Conservation (phyloP, 83 land plant genomes). For the Picea engelmannii region DNA sequence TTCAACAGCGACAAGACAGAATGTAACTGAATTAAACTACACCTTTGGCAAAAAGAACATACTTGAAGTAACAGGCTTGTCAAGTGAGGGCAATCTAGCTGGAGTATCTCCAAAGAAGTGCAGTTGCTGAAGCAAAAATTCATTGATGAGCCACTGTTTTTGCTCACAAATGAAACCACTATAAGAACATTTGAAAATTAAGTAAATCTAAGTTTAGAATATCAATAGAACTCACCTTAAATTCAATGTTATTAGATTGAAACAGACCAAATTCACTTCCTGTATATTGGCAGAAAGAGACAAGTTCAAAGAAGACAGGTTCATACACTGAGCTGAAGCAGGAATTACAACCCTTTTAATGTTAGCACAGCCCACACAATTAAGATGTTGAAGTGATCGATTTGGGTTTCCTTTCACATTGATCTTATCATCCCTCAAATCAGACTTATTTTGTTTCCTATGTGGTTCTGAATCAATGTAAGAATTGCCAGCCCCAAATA, state of each 20-base stretch:
- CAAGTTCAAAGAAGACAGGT: constrained; percentile 41
- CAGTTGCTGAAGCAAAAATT: constrained; percentile 32
- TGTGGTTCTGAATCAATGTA: constrained; percentile 11
- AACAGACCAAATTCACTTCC: constrained; percentile 40
- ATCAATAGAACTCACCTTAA: constrained; percentile 30
- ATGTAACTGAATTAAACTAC: not conserved
- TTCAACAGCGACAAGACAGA: not conserved
- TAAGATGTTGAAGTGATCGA: constrained; percentile 33
- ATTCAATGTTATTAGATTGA: constrained; percentile 34
- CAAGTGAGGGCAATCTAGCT: constrained; percentile 49
- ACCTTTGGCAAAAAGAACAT: not conserved
- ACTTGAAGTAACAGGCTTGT: constrained; percentile 47
- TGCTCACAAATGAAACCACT: not conserved
- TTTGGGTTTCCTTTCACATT: not conserved
- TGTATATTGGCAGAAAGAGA: constrained; percentile 45
- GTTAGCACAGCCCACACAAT: constrained; percentile 54
- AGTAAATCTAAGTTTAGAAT: not conserved
- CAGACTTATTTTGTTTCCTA: not conserved
- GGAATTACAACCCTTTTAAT: constrained; percentile 39
- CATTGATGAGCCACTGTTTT: not conserved
- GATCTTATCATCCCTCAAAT: constrained; percentile 9
- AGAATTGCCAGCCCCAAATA: constrained; percentile 6
- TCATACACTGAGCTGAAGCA: constrained; percentile 25
- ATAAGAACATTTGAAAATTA: constrained; percentile 1
- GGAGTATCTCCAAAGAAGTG: constrained; percentile 30